A percentile compares a stretch with the other conserved stretches of the same genome.
Conservation (phyloP, 257 asterid genomes). For the Verbascum thapsus region DNA sequence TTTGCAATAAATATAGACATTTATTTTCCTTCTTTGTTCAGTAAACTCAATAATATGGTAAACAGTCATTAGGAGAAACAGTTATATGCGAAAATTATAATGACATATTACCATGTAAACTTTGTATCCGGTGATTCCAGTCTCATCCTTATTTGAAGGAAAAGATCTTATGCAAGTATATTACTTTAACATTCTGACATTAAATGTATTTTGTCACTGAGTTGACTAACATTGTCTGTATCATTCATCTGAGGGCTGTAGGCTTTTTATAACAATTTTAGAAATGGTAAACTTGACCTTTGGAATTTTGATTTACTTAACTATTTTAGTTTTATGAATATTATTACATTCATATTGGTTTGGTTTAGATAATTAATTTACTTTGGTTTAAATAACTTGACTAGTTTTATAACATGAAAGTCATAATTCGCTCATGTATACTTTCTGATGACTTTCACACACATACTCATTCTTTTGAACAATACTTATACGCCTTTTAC, state of each 20-base stretch:
- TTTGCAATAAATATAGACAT: neutral
- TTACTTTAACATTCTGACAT: neutral
- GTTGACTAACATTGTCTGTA: neutral
- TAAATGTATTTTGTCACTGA: neutral
- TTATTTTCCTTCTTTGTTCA: neutral
- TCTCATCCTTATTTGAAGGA: slow-evolving; percentile 4
- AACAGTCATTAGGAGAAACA: neutral
- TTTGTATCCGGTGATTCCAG: neutral
- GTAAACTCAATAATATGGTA: neutral
- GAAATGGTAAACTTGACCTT: too few relatives aligned
- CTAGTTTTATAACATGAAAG: too few relatives aligned
- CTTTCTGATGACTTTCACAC: too few relatives aligned
- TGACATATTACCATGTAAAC: slow-evolving; percentile 8
- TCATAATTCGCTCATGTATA: too few relatives aligned
- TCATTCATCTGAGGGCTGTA: neutral
- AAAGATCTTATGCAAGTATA: neutral
- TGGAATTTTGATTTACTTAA: too few relatives aligned
- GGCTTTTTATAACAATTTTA: neutral
- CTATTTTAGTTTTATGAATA: too few relatives aligned
- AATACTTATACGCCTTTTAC: too few relatives aligned
- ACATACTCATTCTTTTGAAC: too few relatives aligned
- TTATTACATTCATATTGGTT: too few relatives aligned
- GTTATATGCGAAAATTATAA: neutral
- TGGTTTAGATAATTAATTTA: too few relatives aligned
- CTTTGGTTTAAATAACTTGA: too few relatives aligned